phyloP scores from a whole-genome alignment of 2,329 filamentous ascomycete genomes.

The Cryphonectria nitschkei region DNA sequence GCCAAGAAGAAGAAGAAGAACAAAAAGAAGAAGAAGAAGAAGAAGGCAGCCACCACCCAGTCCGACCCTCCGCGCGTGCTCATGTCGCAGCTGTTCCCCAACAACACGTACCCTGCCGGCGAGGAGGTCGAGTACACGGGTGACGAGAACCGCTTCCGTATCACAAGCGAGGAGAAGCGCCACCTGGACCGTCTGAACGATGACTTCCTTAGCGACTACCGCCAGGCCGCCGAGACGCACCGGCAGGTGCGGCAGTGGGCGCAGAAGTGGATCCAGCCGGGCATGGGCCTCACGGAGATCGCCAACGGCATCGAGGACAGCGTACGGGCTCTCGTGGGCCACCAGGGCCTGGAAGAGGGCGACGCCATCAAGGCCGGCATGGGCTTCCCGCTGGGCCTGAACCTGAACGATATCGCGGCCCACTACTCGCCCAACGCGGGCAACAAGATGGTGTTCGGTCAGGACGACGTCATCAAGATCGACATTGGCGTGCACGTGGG shows the following conservation, averaged over 20 bases:
- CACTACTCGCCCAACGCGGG: constrained; percentile 85
- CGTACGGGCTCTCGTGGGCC: constrained; percentile 74
- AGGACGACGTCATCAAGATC: constrained; percentile 80
- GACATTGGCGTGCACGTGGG: constrained; percentile 83
- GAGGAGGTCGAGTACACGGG: constrained; percentile 74
- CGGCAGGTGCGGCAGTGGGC: constrained; percentile 82
- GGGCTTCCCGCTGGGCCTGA: constrained; percentile 82
- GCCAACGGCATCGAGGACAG: constrained; percentile 81
- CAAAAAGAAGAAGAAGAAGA: constrained; percentile 77
- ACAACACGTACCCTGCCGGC: constrained; percentile 73
- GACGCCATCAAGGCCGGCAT: constrained; percentile 77
- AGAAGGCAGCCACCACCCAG: constrained; percentile 68
- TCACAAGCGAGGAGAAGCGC: constrained; percentile 82
- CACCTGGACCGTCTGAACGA: constrained; percentile 80
- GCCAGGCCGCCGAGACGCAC: constrained; percentile 78
- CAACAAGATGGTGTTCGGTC: constrained; percentile 74
- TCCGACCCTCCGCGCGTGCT: constrained; percentile 77
- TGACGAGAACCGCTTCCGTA: constrained; percentile 77
- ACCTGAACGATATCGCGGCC: constrained; percentile 80
- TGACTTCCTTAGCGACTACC: constrained; percentile 77
- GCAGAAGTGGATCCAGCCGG: constrained; percentile 77
- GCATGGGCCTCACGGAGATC: constrained; percentile 76
- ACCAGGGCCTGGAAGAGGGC: constrained; percentile 75
- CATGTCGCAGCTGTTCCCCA: constrained; percentile 74
- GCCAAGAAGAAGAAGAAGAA: constrained; percentile 85